A percentile compares a stretch with the other conserved stretches of the same genome.
Conservation (phyloP, 441 rosid species). For the Pelargonium australe region DNA sequence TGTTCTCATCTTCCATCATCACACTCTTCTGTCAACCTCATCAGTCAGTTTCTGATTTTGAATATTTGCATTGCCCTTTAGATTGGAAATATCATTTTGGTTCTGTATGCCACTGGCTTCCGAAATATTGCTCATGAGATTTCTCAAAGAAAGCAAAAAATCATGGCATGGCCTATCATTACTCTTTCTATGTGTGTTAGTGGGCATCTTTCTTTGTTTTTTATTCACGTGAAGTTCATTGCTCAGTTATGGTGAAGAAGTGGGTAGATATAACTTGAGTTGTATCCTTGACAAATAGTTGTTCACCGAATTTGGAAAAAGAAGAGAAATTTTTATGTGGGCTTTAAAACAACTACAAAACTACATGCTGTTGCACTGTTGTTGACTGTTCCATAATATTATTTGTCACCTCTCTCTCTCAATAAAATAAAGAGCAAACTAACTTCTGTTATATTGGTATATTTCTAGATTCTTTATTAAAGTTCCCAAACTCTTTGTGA, state of each 20-base stretch:
- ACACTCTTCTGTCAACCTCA: neutral
- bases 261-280: too few species aligned
- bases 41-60: neutral
- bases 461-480: neutral
- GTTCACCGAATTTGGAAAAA: neutral
- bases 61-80: neutral
- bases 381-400: neutral
- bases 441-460: neutral
- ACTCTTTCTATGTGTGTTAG: constrained; percentile 1
- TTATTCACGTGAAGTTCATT: neutral
- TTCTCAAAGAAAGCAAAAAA: neutral
- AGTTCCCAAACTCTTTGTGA: neutral
- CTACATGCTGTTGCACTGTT: neutral
- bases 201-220: neutral
- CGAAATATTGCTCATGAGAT: neutral
- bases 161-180: neutral
- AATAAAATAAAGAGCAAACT: neutral
- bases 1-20: too few species aligned
- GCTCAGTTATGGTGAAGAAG: neutral
- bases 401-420: neutral
- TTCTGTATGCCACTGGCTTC: neutral
- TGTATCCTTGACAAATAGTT: too few species aligned
- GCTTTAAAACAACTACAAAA: neutral
- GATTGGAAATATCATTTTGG: neutral
- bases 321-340: neutral